Evolutionary conservation across 345 rosid genomes (phyloP).

Genomic region (Hibiscus trionum): DNA sequence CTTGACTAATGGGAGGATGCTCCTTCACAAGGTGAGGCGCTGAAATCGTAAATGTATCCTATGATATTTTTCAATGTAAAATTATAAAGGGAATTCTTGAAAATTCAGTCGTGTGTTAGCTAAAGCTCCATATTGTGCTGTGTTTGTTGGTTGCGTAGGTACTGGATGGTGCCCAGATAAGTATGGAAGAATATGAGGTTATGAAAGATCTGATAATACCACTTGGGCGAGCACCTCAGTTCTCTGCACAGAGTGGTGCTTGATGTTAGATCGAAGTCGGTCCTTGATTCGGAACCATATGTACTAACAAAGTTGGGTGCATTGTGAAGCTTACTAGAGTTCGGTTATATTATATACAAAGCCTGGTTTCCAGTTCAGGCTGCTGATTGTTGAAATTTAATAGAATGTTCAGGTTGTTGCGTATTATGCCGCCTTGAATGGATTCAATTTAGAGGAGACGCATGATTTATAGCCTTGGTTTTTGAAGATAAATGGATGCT

Average conservation of each 20-base stretch:
- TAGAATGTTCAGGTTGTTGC: no score
- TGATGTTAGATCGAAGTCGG: background rate
- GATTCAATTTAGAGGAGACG: background rate
- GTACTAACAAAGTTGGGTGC: no score
- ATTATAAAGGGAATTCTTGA: background rate
- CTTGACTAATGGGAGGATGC: constrained; percentile 40
- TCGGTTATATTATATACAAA: no score
- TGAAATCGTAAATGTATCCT: background rate
- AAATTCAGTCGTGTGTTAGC: background rate
- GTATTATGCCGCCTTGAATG: background rate
- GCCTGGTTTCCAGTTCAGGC: no score
- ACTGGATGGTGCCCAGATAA: constrained; percentile 53
- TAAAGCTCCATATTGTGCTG: background rate
- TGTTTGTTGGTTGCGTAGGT: constrained; percentile 36
- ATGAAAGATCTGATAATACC: constrained; percentile 77
- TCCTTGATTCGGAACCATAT: background rate
- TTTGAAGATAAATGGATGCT: background rate
- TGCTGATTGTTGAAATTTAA: no score
- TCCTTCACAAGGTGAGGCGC: constrained; percentile 45
- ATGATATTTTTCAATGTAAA: background rate
- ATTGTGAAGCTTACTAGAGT: no score
- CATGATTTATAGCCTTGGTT: background rate
- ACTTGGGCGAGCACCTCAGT: constrained; percentile 43
- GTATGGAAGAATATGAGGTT: constrained; percentile 64
- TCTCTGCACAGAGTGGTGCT: background rate